A percentile compares a stretch with the other conserved stretches of the same genome.
These are phyloP conservation scores for Nicotiana rustica DNA, from an alignment of 305 asterid genomes.

Conservation along the genomic window DNA sequence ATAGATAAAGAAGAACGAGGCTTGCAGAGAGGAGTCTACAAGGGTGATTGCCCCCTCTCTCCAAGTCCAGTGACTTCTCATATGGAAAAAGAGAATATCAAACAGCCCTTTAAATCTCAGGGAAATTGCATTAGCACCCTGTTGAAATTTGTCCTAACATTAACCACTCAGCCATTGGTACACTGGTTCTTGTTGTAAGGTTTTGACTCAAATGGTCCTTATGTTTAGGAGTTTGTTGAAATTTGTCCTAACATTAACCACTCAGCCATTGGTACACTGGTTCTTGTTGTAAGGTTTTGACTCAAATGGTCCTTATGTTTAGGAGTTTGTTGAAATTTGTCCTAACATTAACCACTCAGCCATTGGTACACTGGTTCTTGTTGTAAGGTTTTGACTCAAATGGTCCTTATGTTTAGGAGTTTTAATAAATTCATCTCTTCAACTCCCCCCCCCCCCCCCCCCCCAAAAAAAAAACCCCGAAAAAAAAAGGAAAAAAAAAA, in stretches of 20 bases:
- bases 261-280: no score
- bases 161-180: not conserved
- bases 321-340: no score
- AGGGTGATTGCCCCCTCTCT: not conserved
- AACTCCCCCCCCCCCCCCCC: no score
- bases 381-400: no score
- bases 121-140: not conserved
- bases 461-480: no score
- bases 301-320: no score
- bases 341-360: no score
- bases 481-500: not conserved
- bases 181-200: not conserved
- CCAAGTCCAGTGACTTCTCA: not conserved
- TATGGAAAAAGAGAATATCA: not conserved
- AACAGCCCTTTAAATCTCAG: conserved; percentile 28
- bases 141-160: not conserved
- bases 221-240: not conserved
- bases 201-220: conserved; percentile 20
- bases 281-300: no score
- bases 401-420: no score
- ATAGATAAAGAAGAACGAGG: not conserved
- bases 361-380: no score
- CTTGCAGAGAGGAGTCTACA: not conserved
- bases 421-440: not conserved
- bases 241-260: no score